Base-by-base conservation (phyloP, 176 grass and related monocot genomes). In the Raddia distichophylla region DNA sequence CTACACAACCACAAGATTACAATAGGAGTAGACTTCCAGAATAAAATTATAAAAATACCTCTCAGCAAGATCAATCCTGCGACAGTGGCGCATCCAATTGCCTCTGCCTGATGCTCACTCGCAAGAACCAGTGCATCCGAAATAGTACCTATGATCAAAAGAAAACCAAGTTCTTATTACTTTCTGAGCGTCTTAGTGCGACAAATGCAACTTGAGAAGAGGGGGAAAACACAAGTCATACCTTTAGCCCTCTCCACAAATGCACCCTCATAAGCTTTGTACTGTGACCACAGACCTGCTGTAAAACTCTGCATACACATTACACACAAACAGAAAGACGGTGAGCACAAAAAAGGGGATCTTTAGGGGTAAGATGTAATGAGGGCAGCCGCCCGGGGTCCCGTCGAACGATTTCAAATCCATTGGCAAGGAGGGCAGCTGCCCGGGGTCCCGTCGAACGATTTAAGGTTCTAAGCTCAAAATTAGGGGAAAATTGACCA, bases 161-260 rank as follows among this genome's bases (percentile, higher is more conserved):
- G 40, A 19, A 79, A 86, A 87, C 7, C 34, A 78, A 53, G 66
- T 35, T 35, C n/a, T 22, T 15, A 51, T 60, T 73, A 54, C 6
- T 58, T 60, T 73, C 6, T 58, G 13, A 67, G 10, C 17, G 77
- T 60, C 64, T n/a, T 71, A 77, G 19, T 57, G 17, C 52, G 10
- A 57, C 7, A 77, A 74, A 60, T 54, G 42, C 15, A 83, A 60
- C 40, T 2, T 43, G 17, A 11, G 48, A 81, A 60, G 19, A 60
- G 19, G 4, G 5, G 15, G 37, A 48, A 51, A 19, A 13, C 33
- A 64, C 14, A 73, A 7, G 0, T 77, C 34, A 86, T 50, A 93
- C 92, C 90, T 95, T 95, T 95, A 63, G 84, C 80, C 53, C 22
- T 88, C 49, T 82, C 69, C 35, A 90, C 89, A 60, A 98, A 75